These are phyloP conservation scores for Rosa rugosa DNA, from an alignment of 306 rosid species.

Conservation along the genomic window DNA sequence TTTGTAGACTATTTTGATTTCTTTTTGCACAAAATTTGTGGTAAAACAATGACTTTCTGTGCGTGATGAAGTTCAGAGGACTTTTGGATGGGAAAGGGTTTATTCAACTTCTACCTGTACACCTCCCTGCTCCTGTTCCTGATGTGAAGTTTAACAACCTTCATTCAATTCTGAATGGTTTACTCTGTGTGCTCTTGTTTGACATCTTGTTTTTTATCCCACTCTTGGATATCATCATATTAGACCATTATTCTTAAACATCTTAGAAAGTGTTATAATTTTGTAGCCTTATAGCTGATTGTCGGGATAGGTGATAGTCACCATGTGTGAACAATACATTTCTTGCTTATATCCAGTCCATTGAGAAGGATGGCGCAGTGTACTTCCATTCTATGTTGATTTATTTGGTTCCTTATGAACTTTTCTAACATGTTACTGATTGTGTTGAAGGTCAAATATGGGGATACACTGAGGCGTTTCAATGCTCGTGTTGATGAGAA, in stretches of 20 bases:
- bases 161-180: too few species aligned
- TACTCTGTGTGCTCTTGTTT: neutral
- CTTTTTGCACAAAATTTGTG: too few species aligned
- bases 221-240: neutral
- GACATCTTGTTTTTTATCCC: too few species aligned
- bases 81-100: too few species aligned
- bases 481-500: slow-evolving; percentile 48
- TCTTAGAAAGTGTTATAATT: too few species aligned
- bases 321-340: neutral
- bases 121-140: too few species aligned
- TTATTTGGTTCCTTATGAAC: neutral
- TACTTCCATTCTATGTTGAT: neutral
- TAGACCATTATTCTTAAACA: neutral
- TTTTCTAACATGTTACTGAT: neutral
- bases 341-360: neutral
- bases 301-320: neutral
- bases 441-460: slow-evolving; percentile 57
- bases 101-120: too few species aligned
- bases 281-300: neutral
- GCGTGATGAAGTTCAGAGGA: too few species aligned
- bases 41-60: too few species aligned
- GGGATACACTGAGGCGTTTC: slow-evolving; percentile 78
- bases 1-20: neutral
- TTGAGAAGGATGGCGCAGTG: neutral
- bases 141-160: neutral